Conservation (phyloP, 352 stramenopile species). For the Phytophthora chlamydospora region DNA sequence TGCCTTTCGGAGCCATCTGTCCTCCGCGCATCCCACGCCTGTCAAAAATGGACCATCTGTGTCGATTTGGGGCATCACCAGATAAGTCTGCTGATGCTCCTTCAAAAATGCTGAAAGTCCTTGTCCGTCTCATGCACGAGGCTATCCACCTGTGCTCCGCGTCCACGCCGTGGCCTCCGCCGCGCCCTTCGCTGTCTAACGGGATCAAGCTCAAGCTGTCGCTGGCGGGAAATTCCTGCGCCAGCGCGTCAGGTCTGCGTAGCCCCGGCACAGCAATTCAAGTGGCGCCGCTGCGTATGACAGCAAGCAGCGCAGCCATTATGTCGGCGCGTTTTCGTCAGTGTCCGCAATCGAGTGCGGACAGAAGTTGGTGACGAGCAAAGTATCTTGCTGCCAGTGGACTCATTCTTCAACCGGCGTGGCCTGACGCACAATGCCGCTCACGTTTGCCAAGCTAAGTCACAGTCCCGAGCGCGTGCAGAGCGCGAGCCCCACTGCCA, state of each 20-base stretch:
- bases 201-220: background rate
- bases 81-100: constrained; percentile 3
- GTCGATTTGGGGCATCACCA: constrained; percentile 10
- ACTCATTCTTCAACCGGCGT: constrained; percentile 27
- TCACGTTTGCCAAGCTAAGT: background rate
- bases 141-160: constrained; percentile 9
- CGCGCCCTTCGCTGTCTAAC: constrained; percentile 34
- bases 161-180: too few species aligned
- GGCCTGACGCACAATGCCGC: background rate
- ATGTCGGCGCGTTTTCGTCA: background rate
- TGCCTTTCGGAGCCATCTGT: too few species aligned
- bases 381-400: constrained; percentile 29
- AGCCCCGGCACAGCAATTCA: constrained; percentile 27
- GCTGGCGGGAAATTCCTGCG: constrained; percentile 19
- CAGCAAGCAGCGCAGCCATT: constrained; percentile 17
- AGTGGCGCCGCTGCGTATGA: constrained; percentile 28
- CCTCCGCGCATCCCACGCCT: constrained; percentile 1
- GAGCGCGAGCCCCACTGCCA: background rate
- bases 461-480: background rate
- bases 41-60: constrained; percentile 15
- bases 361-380: constrained; percentile 14
- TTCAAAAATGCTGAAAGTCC: too few species aligned
- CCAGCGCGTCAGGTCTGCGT: constrained; percentile 19
- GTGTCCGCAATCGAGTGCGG: too few species aligned
- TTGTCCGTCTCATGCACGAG: constrained; percentile 5